phyloP scores from a whole-genome alignment of 2,329 filamentous ascomycete species.

The Colletotrichum camelliae region DNA sequence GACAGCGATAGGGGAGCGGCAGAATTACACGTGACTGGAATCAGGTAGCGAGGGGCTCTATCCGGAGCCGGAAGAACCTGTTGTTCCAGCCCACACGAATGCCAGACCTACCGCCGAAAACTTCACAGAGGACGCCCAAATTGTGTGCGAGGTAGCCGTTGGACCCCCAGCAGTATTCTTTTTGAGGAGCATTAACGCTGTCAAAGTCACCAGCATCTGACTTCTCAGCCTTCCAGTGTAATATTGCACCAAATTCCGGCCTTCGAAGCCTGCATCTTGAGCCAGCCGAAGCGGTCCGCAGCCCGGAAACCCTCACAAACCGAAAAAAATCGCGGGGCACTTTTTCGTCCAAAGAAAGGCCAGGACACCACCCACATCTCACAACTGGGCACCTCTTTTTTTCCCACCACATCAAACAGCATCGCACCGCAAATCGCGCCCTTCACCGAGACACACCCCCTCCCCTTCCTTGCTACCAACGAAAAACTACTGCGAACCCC shows the following conservation, averaged over 20 bases:
- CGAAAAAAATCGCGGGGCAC: conserved; percentile 21
- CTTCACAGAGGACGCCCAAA: conserved; percentile 4
- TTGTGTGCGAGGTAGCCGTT: conserved; percentile 2
- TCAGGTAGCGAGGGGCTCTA: conserved; percentile 3
- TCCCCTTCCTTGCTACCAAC: background rate
- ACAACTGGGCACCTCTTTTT: conserved; percentile 20
- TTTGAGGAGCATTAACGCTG: background rate
- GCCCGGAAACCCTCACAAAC: conserved; percentile 15
- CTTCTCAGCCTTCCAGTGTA: background rate
- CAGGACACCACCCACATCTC: conserved; percentile 5
- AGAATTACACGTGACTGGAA: background rate
- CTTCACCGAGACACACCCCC: conserved; percentile 19
- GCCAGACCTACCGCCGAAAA: conserved; percentile 3
- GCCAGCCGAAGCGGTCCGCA: conserved; percentile 8
- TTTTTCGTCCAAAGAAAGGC: conserved; percentile 15
- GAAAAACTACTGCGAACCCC: conserved; percentile 3
- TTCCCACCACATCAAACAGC: conserved; percentile 19
- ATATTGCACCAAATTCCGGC: background rate
- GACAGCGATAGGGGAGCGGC: background rate
- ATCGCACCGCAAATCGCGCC: conserved; percentile 10
- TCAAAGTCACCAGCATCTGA: background rate
- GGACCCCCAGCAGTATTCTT: background rate
- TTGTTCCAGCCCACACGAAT: conserved; percentile 19
- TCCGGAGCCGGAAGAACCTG: conserved; percentile 8
- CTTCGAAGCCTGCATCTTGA: background rate